These are phyloP conservation scores for Hondaea fermentalgiana DNA, from an alignment of 108 stramenopile genomes.

Conservation along the genomic window DNA sequence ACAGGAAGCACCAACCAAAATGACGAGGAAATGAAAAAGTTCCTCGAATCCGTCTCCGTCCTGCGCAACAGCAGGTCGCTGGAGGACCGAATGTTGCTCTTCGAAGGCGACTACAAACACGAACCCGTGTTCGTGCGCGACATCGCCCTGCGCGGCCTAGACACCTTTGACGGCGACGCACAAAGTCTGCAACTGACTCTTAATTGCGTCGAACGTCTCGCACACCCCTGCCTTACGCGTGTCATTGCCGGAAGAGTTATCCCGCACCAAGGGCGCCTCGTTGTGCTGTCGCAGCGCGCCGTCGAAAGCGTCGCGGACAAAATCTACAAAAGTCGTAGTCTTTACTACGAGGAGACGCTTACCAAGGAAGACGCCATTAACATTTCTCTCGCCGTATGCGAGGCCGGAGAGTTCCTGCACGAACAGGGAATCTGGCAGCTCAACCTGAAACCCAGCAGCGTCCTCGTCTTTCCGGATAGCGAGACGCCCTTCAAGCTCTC, in stretches of 20 bases:
- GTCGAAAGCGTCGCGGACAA: background rate
- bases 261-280: background rate
- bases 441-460: slow-evolving; percentile 1
- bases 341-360: background rate
- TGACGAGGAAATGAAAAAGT: too few relatives aligned
- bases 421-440: background rate
- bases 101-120: background rate
- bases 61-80: background rate
- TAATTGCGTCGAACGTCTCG: background rate
- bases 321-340: background rate
- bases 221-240: background rate
- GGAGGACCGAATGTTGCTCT: background rate
- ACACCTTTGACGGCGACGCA: background rate
- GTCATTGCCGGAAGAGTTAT: background rate
- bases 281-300: background rate
- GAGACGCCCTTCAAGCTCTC: background rate
- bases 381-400: background rate
- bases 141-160: background rate
- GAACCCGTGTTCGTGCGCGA: background rate
- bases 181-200: background rate
- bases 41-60: too few relatives aligned
- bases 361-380: background rate
- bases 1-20: too few relatives aligned
- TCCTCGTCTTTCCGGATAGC: background rate
- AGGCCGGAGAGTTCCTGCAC: background rate